phyloP scores from a whole-genome alignment of 2,329 filamentous ascomycete species.

The Xylaria sp. region DNA sequence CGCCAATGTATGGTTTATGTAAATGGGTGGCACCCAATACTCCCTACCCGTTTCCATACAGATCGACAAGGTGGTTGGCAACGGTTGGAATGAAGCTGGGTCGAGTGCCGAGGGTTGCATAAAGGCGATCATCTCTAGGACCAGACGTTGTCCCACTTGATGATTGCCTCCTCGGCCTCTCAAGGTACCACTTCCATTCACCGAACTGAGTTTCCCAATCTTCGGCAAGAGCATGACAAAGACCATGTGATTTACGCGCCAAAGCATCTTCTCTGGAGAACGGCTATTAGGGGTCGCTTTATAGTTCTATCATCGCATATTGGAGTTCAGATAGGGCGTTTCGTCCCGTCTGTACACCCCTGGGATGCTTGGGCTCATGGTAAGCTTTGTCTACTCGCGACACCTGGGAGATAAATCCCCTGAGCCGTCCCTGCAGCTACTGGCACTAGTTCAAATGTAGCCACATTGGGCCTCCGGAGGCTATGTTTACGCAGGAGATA shows the following conservation, averaged over 20 bases:
- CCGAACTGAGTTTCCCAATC: constrained; percentile 5
- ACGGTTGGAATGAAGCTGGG: constrained; percentile 19
- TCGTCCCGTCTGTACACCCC: background rate
- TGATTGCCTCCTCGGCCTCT: background rate
- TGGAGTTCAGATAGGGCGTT: background rate
- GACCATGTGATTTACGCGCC: background rate
- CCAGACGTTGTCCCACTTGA: constrained; percentile 24
- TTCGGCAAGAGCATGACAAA: background rate
- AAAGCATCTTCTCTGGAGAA: background rate
- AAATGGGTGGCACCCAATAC: background rate
- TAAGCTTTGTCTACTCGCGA: background rate
- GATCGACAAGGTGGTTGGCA: constrained; percentile 8
- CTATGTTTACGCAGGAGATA: background rate
- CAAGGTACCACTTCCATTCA: background rate
- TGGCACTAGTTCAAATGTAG: background rate
- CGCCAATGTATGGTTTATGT: background rate
- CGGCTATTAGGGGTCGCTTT: background rate
- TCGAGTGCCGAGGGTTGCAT: constrained; percentile 43
- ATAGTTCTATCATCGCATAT: background rate
- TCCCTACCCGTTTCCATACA: constrained; percentile 1
- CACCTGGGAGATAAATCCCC: background rate
- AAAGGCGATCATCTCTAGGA: constrained; percentile 24
- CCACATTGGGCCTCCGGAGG: background rate
- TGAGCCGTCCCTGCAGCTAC: background rate
- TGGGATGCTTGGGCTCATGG: background rate